Evolutionary conservation across 2,329 filamentous ascomycete genomes (phyloP), one percentile per base, ranked within the genome.

Genomic region (Calonectria pseudoreteaudii): DNA sequence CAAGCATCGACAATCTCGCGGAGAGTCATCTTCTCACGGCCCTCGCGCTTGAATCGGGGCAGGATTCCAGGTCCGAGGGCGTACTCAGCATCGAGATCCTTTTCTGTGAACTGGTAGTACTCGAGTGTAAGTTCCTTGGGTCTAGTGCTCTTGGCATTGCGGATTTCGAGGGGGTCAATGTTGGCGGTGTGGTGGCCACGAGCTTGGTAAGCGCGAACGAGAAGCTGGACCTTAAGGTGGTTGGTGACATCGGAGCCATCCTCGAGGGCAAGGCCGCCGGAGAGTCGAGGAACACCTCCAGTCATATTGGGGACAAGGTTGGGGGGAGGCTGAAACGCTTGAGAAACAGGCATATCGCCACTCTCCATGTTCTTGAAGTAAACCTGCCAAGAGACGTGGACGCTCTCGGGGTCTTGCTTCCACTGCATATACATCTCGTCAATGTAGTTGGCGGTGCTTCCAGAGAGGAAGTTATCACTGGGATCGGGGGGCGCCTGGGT

Each of bases 321-420:
- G 20, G 97, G 97, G 60, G 97, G 97, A 78, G 97, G 96, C 78
- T 95, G 95, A 89, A 99, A 99, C 80, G 97, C 97, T 87, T 98
- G 94, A 76, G 96, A 97, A 84, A 98, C 95, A 84, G 96, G 96
- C 95, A 99, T 98, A 83, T 97, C 94, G 85, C 97, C 97, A 79
- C 92, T 94, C 89, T 99, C 97, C 94, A 99, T 98, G 88, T 99
- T 99, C 88, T 93, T 95, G 91, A 99, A 99, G 91, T 99, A 99
- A 84, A 97, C 93, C 88, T 98, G 96, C 97, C 97, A 99, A 85
- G 97, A 99, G 81, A 98, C 91, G 87, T 99, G 97, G 73, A 99
- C 97, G 83, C 95, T 98, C 81, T 92, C 91, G 67, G 97, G 96
- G 81, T 99, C 95, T 77, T 94, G 90, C 87, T 96, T 98, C 97